A percentile compares a stretch with the other conserved stretches of the same genome.
Evolutionary conservation across 2,329 filamentous ascomycete genomes (phyloP).

Genomic region (Clarireedia monteithiana): DNA sequence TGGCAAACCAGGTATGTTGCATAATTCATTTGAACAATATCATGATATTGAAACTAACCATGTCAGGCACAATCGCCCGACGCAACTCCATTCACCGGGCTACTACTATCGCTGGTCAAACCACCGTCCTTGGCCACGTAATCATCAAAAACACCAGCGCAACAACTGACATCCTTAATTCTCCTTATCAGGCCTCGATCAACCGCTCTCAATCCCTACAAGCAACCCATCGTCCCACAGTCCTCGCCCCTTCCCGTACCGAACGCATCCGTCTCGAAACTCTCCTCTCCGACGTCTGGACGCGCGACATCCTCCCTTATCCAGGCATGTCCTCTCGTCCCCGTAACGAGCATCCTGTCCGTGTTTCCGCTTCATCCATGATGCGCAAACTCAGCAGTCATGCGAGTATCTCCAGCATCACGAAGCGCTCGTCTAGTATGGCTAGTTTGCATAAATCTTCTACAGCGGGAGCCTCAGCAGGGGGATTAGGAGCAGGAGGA

Average conservation of each 20-base stretch:
- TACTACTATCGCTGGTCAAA: conserved; percentile 59
- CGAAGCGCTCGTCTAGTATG: conserved; percentile 50
- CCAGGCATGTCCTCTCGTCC: conserved; percentile 67
- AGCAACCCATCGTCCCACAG: conserved; percentile 59
- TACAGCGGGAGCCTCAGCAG: no score
- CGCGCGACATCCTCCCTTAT: conserved; percentile 69
- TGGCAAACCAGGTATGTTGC: conserved; percentile 54
- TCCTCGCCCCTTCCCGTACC: conserved; percentile 64
- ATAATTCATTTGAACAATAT: background rate
- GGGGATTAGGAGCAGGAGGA: background rate
- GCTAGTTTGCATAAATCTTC: conserved; percentile 22
- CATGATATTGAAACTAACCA: background rate
- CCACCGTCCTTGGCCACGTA: conserved; percentile 62
- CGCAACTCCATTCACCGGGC: conserved; percentile 73
- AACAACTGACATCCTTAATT: conserved; percentile 40
- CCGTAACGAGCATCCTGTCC: conserved; percentile 63
- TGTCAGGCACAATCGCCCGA: conserved; percentile 51
- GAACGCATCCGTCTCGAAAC: conserved; percentile 73
- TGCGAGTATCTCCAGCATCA: conserved; percentile 66
- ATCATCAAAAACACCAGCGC: conserved; percentile 80
- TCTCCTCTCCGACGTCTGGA: conserved; percentile 74
- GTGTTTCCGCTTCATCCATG: conserved; percentile 73
- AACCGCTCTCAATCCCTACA: conserved; percentile 73
- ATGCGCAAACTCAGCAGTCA: conserved; percentile 77
- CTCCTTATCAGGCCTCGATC: conserved; percentile 43